A percentile compares a stretch with the other conserved stretches of the same genome.
Conservation (phyloP, 2,329 filamentous ascomycete genomes). For the Atkinsonella texensis region DNA sequence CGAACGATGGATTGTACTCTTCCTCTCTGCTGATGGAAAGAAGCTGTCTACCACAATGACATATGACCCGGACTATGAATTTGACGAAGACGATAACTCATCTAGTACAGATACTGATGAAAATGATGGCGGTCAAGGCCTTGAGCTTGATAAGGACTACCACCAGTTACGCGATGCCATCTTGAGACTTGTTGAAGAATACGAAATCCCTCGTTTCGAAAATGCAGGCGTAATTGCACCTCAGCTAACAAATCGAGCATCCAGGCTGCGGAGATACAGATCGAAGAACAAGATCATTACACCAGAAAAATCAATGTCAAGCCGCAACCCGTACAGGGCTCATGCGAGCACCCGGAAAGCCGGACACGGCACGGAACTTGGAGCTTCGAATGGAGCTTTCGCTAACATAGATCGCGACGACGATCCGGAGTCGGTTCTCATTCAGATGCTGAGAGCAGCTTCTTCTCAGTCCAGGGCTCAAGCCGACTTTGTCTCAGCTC, state of each 20-base stretch:
- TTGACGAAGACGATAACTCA: constrained; percentile 52
- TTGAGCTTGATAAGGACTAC: constrained; percentile 66
- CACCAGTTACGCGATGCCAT: constrained; percentile 72
- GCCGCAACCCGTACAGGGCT: constrained; percentile 46
- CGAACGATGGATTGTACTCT: constrained; percentile 73
- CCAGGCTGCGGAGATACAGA: constrained; percentile 45
- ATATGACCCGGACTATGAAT: constrained; percentile 55
- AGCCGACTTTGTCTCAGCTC: constrained; percentile 72
- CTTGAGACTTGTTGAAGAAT: constrained; percentile 68
- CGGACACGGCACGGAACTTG: constrained; percentile 4
- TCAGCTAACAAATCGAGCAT: constrained; percentile 61
- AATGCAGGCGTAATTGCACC: constrained; percentile 42
- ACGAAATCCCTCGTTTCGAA: constrained; percentile 61
- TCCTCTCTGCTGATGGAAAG: constrained; percentile 62
- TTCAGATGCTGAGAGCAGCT: constrained; percentile 65
- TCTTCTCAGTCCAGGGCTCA: constrained; percentile 65
- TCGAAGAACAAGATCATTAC: constrained; percentile 48
- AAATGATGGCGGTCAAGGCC: constrained; percentile 46
- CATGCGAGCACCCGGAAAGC: constrained; percentile 12
- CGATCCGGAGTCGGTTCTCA: constrained; percentile 42
- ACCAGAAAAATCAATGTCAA: constrained; percentile 37
- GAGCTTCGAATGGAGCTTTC: constrained; percentile 3
- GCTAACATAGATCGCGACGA: constrained; percentile 11
- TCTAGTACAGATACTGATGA: constrained; percentile 49
- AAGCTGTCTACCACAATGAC: constrained; percentile 59